These are phyloP conservation scores for Neurospora discreta DNA, from an alignment of 495 filamentous ascomycete species.

Conservation along the genomic window DNA sequence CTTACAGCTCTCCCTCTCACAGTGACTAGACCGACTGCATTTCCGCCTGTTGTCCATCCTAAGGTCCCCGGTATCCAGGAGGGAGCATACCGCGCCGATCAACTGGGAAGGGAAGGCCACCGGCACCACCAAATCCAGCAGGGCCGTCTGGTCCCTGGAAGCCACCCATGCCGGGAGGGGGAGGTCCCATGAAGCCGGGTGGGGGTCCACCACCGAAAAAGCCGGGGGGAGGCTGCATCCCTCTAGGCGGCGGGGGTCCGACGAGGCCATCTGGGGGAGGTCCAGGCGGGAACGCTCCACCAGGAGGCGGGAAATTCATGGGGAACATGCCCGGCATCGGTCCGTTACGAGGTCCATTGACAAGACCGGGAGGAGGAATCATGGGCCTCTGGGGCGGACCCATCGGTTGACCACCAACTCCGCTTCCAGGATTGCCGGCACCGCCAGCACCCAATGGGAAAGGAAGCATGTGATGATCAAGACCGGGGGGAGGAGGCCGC, in stretches of 20 bases:
- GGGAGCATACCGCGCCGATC: slow-evolving; percentile 12
- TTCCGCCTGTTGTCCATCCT: neutral
- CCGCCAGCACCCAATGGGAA: slow-evolving; percentile 29
- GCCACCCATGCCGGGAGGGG: slow-evolving; percentile 34
- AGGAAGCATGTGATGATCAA: slow-evolving; percentile 38
- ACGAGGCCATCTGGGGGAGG: slow-evolving; percentile 34
- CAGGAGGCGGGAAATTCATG: slow-evolving; percentile 34
- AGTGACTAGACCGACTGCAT: neutral
- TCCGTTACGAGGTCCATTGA: slow-evolving; percentile 29
- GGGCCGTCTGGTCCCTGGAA: slow-evolving; percentile 36
- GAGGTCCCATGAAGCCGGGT: slow-evolving; percentile 26
- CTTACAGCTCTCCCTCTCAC: neutral
- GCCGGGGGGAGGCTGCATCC: slow-evolving; percentile 38
- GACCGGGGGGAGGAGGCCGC: slow-evolving; percentile 39
- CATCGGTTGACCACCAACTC: slow-evolving; percentile 21
- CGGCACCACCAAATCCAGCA: slow-evolving; percentile 3
- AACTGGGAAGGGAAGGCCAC: slow-evolving; percentile 2
- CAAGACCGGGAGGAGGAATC: slow-evolving; percentile 42
- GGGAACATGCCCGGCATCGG: slow-evolving; percentile 37
- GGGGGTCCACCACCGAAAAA: slow-evolving; percentile 35
- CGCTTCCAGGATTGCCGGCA: neutral
- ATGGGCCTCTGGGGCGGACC: slow-evolving; percentile 32
- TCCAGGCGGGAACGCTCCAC: slow-evolving; percentile 17
- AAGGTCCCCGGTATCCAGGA: slow-evolving; percentile 3
- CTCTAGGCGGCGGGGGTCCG: slow-evolving; percentile 22